These are phyloP conservation scores for Craspedostauros australis DNA, from an alignment of 108 stramenopile species.

Conservation along the genomic window DNA sequence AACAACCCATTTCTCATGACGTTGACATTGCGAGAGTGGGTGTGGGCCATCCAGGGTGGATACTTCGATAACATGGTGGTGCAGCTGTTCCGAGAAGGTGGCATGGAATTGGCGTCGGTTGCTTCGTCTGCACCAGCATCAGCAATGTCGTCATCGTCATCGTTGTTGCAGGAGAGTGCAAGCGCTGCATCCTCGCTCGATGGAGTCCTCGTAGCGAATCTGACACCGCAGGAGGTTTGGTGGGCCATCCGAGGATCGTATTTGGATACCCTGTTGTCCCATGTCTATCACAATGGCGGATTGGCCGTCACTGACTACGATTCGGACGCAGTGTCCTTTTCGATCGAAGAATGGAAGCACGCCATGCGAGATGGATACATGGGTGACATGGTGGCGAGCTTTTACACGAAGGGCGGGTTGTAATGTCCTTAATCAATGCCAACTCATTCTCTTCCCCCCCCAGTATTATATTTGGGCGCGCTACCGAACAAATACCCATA, in stretches of 20 bases:
- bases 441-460: no score
- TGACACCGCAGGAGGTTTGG: constrained; percentile 36
- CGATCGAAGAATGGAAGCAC: no score
- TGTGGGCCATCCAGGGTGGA: constrained; percentile 32
- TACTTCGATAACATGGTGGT: constrained; percentile 18
- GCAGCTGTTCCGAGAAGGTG: constrained; percentile 30
- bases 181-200: constrained; percentile 4
- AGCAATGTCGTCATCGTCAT: neutral
- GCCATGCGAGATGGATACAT: no score
- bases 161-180: no score
- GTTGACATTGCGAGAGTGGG: constrained; percentile 30
- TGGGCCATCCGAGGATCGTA: constrained; percentile 48
- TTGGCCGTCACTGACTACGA: no score
- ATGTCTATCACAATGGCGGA: constrained; percentile 47
- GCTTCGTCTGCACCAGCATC: neutral
- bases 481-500: no score
- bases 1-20: constrained; percentile 6
- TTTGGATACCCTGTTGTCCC: constrained; percentile 18
- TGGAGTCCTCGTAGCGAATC: constrained; percentile 7
- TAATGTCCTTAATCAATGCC: no score
- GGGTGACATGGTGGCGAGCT: no score
- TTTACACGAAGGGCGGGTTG: no score
- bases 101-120: constrained; percentile 7
- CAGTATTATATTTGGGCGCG: no score
- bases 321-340: no score